Percentiles rank a stretch among this genome's conserved stretches.
Evolutionary conservation across 2,329 filamentous ascomycete species (phyloP).

Genomic region (Xylariaceae sp.): DNA sequence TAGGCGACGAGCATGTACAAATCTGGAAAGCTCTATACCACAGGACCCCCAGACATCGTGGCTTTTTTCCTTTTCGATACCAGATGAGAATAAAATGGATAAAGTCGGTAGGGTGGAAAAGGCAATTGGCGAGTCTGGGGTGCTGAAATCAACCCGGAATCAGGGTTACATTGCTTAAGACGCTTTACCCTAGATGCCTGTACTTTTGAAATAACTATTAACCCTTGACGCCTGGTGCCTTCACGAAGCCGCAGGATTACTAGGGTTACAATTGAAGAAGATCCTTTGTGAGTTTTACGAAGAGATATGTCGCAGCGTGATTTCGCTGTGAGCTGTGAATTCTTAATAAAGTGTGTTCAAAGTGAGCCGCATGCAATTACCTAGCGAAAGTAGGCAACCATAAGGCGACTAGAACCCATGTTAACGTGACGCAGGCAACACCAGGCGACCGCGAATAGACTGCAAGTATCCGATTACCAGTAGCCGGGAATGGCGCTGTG

Average conservation of each 20-base stretch:
- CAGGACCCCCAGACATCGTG: too few relatives aligned
- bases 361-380: not conserved
- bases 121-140: conserved; percentile 6
- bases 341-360: not conserved
- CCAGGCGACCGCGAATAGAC: conserved; percentile 9
- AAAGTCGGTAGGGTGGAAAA: not conserved
- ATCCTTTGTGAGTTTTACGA: not conserved
- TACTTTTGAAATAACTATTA: conserved; percentile 5
- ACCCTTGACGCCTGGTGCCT: conserved; percentile 4
- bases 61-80: too few relatives aligned
- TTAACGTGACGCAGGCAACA: conserved; percentile 16
- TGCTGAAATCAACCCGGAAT: conserved; percentile 15
- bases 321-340: not conserved
- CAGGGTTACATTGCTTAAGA: conserved; percentile 20
- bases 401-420: conserved; percentile 22
- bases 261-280: not conserved
- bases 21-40: too few relatives aligned
- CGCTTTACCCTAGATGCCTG: conserved; percentile 12
- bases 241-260: not conserved
- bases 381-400: conserved; percentile 21
- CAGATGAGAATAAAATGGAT: too few relatives aligned
- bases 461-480: conserved; percentile 20
- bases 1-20: too few relatives aligned
- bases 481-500: conserved; percentile 20
- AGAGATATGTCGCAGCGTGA: not conserved